These are phyloP conservation scores for Xylaria venustula DNA, from an alignment of 495 filamentous ascomycete species.

Conservation along the genomic window DNA sequence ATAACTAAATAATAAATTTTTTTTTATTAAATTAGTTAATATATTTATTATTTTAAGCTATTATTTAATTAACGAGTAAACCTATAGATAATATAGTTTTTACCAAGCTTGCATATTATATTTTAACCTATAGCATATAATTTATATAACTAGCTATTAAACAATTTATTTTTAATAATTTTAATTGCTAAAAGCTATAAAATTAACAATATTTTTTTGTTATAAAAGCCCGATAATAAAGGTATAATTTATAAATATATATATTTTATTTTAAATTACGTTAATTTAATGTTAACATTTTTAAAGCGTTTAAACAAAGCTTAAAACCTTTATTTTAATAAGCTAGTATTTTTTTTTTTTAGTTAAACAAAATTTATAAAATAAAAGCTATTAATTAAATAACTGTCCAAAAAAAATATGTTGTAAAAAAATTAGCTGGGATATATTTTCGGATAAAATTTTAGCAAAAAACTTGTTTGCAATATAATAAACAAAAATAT, in stretches of 20 bases:
- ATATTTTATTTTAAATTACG: neutral
- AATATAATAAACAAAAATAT: neutral
- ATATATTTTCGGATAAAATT: too few species aligned
- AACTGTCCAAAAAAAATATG: neutral
- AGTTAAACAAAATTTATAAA: neutral
- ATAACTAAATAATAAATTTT: too few species aligned
- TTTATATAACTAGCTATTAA: too few species aligned
- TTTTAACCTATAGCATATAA: too few species aligned
- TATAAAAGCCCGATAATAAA: neutral
- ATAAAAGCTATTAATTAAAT: neutral
- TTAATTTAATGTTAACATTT: neutral
- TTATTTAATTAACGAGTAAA: too few species aligned
- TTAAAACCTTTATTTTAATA: neutral
- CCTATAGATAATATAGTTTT: too few species aligned
- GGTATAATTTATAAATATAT: constrained; percentile 2
- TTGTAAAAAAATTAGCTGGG: too few species aligned
- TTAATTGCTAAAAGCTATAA: neutral
- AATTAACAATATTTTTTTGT: neutral
- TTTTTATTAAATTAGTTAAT: too few species aligned
- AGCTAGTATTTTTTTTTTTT: neutral
- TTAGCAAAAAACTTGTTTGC: neutral
- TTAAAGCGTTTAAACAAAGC: neutral
- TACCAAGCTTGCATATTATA: too few species aligned
- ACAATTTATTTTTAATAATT: too few species aligned
- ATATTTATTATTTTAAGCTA: too few species aligned